Evolutionary conservation across 2,329 filamentous ascomycete genomes (phyloP).

Genomic region (Cryphonectria carpinicola): DNA sequence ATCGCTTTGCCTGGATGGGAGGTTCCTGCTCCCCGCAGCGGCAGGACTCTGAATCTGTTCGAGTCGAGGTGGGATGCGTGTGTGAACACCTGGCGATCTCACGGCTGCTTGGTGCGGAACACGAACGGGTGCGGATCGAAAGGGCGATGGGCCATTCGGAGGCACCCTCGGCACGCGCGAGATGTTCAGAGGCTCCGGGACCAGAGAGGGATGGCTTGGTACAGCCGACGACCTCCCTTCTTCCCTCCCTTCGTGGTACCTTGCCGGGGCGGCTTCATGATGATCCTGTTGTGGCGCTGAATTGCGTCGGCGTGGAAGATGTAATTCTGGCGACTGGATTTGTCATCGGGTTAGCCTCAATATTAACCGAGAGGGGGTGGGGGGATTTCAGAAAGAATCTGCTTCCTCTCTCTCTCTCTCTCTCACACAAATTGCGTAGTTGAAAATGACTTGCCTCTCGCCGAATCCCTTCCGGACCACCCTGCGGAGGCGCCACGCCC

Average conservation of each 20-base stretch:
- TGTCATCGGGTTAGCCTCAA: background rate
- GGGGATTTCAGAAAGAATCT: background rate
- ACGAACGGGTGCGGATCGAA: background rate
- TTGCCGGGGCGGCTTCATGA: background rate
- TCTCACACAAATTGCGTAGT: too few species aligned
- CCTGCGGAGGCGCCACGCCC: background rate
- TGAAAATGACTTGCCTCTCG: conserved; percentile 5
- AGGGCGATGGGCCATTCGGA: background rate
- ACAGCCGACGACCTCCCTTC: background rate
- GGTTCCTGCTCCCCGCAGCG: background rate
- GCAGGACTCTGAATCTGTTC: background rate
- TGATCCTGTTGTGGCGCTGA: background rate
- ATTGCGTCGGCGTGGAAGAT: background rate
- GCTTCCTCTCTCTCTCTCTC: background rate
- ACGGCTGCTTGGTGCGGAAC: background rate
- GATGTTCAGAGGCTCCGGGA: conserved; percentile 3
- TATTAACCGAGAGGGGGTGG: background rate
- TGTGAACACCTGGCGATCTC: background rate
- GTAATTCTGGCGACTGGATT: background rate
- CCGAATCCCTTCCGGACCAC: background rate
- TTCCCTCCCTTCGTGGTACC: background rate
- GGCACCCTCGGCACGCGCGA: background rate
- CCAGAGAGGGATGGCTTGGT: background rate
- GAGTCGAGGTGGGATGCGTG: background rate
- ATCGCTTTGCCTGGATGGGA: background rate